Evolutionary conservation across 1,284 basidiomycete species (phyloP).

Genomic region (Ganoderma sp.): DNA sequence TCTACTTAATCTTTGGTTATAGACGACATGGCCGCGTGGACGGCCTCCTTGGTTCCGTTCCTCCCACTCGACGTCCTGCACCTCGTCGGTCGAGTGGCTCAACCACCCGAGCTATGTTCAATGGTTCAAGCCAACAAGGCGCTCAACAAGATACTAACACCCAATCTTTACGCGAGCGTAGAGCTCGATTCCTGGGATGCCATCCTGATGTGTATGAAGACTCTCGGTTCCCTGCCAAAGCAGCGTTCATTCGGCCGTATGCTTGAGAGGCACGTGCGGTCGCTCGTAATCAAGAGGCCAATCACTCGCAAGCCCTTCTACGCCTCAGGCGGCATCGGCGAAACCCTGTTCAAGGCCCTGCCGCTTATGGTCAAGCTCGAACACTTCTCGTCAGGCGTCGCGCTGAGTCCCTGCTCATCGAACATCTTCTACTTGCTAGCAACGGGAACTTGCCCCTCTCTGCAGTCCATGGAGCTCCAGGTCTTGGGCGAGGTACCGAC

Average conservation of each 20-base stretch:
- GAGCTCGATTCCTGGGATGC: not conserved
- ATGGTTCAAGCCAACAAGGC: not conserved
- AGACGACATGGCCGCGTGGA: not conserved
- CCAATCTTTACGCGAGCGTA: not conserved
- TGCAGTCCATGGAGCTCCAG: not conserved
- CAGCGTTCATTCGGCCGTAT: not conserved
- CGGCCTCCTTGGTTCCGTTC: not conserved
- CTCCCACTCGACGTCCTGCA: not conserved
- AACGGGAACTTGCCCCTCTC: not conserved
- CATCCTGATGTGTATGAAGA: not conserved
- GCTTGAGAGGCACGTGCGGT: not conserved
- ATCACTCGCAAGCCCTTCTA: not conserved
- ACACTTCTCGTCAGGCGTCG: not conserved
- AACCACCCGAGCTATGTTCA: not conserved
- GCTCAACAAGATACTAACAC: not conserved
- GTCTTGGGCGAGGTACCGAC: not conserved
- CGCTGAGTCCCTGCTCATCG: not conserved
- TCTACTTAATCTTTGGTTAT: not conserved
- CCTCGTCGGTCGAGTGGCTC: not conserved
- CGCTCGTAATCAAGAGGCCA: not conserved
- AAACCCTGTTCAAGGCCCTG: not conserved
- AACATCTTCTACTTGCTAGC: not conserved
- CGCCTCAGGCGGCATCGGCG: not conserved
- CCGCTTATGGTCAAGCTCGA: not conserved
- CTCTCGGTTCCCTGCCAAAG: not conserved